phyloP scores from a whole-genome alignment of 2,329 filamentous ascomycete genomes.

The Decorospora gaudefroyi region DNA sequence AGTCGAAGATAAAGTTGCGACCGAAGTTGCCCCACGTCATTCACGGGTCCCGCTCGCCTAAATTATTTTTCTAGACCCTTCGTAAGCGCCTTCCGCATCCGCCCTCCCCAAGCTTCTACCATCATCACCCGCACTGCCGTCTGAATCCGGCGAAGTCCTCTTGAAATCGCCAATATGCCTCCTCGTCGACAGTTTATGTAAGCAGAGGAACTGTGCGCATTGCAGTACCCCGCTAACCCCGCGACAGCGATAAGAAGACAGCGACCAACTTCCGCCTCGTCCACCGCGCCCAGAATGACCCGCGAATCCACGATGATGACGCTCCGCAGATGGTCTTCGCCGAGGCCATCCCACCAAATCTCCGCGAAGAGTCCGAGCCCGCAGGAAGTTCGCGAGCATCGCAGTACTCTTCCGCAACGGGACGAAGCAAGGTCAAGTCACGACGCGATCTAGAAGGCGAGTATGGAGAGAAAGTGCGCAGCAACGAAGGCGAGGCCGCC shows the following conservation, averaged over 20 bases:
- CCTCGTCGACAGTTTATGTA: slow-evolving; percentile 74
- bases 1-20: slow-evolving; percentile 26
- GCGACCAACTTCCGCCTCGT: slow-evolving; percentile 93
- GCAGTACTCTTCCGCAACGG: slow-evolving; percentile 51
- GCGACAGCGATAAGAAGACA: slow-evolving; percentile 77
- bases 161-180: slow-evolving; percentile 64
- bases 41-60: slow-evolving; percentile 63
- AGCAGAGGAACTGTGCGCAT: slow-evolving; percentile 32
- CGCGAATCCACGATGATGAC: slow-evolving; percentile 87
- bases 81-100: slow-evolving; percentile 45
- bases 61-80: slow-evolving; percentile 60
- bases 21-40: slow-evolving; percentile 48
- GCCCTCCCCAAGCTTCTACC: slow-evolving; percentile 31
- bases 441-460: slow-evolving; percentile 76
- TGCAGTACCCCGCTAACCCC: slow-evolving; percentile 37
- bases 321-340: slow-evolving; percentile 91
- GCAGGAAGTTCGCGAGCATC: slow-evolving; percentile 54
- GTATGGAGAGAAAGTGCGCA: slow-evolving; percentile 72
- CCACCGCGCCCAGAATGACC: slow-evolving; percentile 95
- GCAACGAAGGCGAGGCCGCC: slow-evolving; percentile 95
- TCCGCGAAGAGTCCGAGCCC: slow-evolving; percentile 38
- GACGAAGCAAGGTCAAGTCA: slow-evolving; percentile 62
- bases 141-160: background rate
- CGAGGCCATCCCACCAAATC: slow-evolving; percentile 57
- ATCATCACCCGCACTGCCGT: slow-evolving; percentile 8